Evolutionary conservation across 192 early-diverging fungal genomes (phyloP).

Genomic region (Rhizophagus sp.): DNA sequence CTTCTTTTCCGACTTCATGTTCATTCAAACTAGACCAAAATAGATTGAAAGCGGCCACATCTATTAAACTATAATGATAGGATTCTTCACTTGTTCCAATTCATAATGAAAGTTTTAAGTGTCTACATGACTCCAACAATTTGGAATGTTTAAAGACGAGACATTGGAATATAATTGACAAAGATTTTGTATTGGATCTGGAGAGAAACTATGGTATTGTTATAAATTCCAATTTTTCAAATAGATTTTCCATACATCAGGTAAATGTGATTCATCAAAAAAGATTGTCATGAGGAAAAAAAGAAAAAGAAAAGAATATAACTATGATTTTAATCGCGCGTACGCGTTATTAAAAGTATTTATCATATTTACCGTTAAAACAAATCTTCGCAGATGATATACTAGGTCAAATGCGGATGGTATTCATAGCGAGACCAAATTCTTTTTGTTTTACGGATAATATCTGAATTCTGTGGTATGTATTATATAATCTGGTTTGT

Average conservation of each 20-base stretch:
- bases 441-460: no score
- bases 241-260: no score
- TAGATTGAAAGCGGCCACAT: neutral
- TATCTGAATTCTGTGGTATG: no score
- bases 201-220: neutral
- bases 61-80: neutral
- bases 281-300: no score
- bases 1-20: no score
- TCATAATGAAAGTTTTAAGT: slow-evolving; percentile 1
- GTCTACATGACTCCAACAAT: neutral
- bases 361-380: neutral
- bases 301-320: neutral
- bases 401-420: no score
- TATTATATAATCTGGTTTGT: no score
- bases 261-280: neutral
- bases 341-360: no score
- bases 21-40: slow-evolving; percentile 5
- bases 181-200: neutral
- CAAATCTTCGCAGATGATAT: neutral
- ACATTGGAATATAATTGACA: slow-evolving; percentile 12
- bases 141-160: neutral
- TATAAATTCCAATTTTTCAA: no score
- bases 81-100: neutral
- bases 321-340: no score
- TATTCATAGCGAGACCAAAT: no score